Evolutionary conservation across 768 basidiomycete genomes (phyloP), one percentile per base, ranked within the genome.

Genomic region (Cystofilobasidium macerans): DNA sequence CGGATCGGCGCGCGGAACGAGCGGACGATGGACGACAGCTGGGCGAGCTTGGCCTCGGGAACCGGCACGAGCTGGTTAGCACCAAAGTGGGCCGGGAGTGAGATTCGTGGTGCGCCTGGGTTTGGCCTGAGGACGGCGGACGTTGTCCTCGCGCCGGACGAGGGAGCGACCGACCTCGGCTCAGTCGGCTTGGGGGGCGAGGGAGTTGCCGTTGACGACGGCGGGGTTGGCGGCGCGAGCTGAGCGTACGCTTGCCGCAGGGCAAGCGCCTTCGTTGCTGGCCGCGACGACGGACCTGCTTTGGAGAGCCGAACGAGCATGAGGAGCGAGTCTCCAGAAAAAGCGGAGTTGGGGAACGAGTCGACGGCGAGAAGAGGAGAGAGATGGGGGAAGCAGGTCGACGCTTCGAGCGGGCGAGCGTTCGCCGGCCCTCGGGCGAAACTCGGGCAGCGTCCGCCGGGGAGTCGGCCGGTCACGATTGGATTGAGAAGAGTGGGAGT

Each of bases 1-100:
- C 93, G 85, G 57, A 97, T 88, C 13, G 93, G 93, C 0, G 89
- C 89, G 47, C 89, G 82, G 72, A 97, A 94, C 57, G 83, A 80
- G 18, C 79, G 78, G 38, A 95, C 85, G 64, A 97, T 85, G 14
- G 53, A 57, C 30, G 48, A 40, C 54, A 67, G 59, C 22, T 43
- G 20, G 35, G 58, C 40, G 38, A 67, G 65, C 7, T 51, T 67
- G 13, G 33, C 24, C 30, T 67, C 65, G 0, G 65, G 48, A 3
- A 67, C 38, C 12, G 59, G 42, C 40, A 62, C 65, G 38, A 61
- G 48, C 54, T 67, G 65, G 54, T 67, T 67, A 5, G 51, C 22
- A 0, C 65, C 65, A 36, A 67, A 67, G 20, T 54, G 53, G 0
- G 65, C n/a, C 3, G 65, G 65, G 16, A 67, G 54, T 3, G 26